Base-by-base conservation (phyloP, 2,329 filamentous ascomycete species). In the Corinectria fuckeliana region DNA sequence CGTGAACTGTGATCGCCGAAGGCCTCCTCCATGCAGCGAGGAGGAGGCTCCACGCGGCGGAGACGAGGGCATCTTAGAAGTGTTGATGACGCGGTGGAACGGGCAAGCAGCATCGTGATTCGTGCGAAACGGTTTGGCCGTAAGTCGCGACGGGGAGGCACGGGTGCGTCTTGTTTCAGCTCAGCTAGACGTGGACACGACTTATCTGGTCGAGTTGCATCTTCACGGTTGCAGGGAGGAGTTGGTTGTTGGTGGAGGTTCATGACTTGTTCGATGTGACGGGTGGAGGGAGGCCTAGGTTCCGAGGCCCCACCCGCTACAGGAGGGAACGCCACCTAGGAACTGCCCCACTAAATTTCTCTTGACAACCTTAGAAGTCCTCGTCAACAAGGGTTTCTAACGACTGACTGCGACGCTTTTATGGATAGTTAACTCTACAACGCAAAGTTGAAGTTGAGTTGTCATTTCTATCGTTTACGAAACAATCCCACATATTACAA, bases 1-100 rank as follows among this genome's bases (percentile, higher is more conserved):
- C 3, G 92, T 97, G 77, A 95, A 98, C 58, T 83, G 85, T 14
- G 93, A 97, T 44, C 78, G 79, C 45, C 73, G 74, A 34, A 63
- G 55, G 21, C 66, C 64, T 13, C 64, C 54, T 20, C 60, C 66
- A 23, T 67, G 63, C 7, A 65, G 55, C 23, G 72, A 72, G 11
- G 74, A 76, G 7, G 72, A 73, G 3, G 61, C 59, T 47, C 61
- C 66, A 5, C 42, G 55, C 20, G 62, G 50, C 23, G 71, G 64
- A 32, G 66, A 64, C 13, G 61, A 69, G 20, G 66, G 32, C 71
- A 73, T 73, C 28, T 11, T 50, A 26, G 41, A 5, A 25, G 51
- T 49, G 52, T 42, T 61, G 30, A 32, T 16, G 51, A 51, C 55
- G 21, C 25, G 39, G 47, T 32, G 21, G 42, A 26, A 28, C 26